Percentiles rank a stretch among this genome's conserved stretches.
phyloP scores from a whole-genome alignment of 2,329 filamentous ascomycete species.

The Colletotrichum paranaense region DNA sequence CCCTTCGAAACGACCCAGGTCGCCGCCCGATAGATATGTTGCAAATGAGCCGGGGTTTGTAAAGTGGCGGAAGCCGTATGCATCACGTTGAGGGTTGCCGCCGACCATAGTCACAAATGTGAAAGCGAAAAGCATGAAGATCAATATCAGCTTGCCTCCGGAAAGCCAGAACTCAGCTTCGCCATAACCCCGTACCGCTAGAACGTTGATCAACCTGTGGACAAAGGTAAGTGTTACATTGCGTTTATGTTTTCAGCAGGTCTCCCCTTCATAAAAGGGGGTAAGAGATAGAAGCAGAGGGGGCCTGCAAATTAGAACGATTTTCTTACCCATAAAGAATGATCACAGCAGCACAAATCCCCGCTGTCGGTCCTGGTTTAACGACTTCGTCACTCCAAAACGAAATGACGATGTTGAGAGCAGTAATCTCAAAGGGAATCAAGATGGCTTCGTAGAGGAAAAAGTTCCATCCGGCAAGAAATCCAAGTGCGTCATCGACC shows the following conservation, averaged over 20 bases:
- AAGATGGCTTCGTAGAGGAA: conserved; percentile 57
- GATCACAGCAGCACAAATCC: conserved; percentile 16
- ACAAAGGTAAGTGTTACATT: not conserved
- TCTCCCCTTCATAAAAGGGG: conserved; percentile 13
- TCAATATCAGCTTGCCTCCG: conserved; percentile 72
- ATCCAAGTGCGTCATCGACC: conserved; percentile 74
- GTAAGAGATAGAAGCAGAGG: not conserved
- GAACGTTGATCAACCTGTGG: conserved; percentile 45
- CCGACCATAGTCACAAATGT: conserved; percentile 86
- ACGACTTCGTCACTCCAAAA: conserved; percentile 33
- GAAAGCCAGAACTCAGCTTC: conserved; percentile 79
- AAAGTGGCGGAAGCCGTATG: conserved; percentile 79
- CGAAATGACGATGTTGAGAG: conserved; percentile 46
- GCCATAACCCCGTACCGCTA: conserved; percentile 38
- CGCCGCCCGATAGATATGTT: conserved; percentile 67
- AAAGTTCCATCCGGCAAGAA: conserved; percentile 60
- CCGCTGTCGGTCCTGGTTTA: conserved; percentile 16
- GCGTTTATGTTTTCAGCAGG: not conserved
- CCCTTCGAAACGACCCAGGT: conserved; percentile 75
- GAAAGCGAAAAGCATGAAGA: conserved; percentile 75
- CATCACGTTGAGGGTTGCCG: conserved; percentile 76
- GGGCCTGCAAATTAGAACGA: not conserved
- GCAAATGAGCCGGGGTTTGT: conserved; percentile 70
- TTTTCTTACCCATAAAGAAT: not conserved
- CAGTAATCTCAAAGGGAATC: conserved; percentile 57